Base-by-base conservation (phyloP, 306 rosid species). In the Oemleria cerasiformis region DNA sequence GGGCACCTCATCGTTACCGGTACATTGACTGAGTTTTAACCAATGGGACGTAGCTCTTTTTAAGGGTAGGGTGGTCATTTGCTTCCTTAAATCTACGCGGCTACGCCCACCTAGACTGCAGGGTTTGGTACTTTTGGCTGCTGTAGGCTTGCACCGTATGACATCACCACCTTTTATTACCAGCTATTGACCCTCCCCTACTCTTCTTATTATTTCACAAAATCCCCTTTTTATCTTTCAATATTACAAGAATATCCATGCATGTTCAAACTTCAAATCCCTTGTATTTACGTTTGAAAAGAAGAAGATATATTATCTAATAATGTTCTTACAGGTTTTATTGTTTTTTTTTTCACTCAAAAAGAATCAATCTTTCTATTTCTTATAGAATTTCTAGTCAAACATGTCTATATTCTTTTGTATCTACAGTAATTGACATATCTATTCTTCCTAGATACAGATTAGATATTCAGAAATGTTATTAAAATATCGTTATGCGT, bases 101-200 rank as follows among this genome's bases (percentile, higher is more conserved):
- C 49, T 14, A n/a, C 12, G 25, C 56, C 74, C 74, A 23, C 74
- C 56, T 23, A 57, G n/a, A 47, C 8, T 1, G 34, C 56, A 70
- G 56, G 17, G 44, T 70, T 57, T 57, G 74, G 72, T 51, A 68
- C 72, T 67, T 67, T n/a, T 59, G 17, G 41, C 12, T 15, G 9
- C 51, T 70, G 50, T 41, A 5, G 20, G 44, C 43, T 9, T 9
- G 1, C 17, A 0, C 36, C 14, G 12, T n/a, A 57, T 57, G 39
- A 25, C 74, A 30, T 43, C 66, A 57, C 42, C 8, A 12, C 19
- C 39, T 25, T 13, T 39, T 34, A 59, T 34, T 15, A 34, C 43
- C 23, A 8, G 25, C 38, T 61, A 17, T 38, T 4, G 65, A 1
- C 36, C 58, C 3, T 1, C 6, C 25, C 25, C 58, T 53, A 53